Evolutionary conservation across 768 basidiomycete species (phyloP).

Genomic region (Podaxis carcinomalis): DNA sequence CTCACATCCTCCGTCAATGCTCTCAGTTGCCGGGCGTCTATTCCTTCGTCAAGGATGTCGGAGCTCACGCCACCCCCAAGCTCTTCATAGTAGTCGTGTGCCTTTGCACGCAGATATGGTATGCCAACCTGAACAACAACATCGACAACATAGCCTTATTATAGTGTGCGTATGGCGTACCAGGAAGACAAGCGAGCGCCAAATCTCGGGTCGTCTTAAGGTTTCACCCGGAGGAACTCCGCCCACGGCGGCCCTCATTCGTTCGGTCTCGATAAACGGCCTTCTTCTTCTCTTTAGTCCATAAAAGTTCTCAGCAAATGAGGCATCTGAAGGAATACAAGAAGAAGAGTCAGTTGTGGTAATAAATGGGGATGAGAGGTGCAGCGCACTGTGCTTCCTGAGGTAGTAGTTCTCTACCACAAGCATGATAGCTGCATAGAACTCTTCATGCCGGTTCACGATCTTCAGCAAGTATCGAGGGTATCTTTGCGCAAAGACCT

Average conservation of each 20-base stretch:
- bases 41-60: conserved; percentile 59
- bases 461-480: conserved; percentile 89
- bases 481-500: conserved; percentile 95
- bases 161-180: conserved; percentile 40
- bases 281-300: conserved; percentile 77
- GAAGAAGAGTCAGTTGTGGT: conserved; percentile 3
- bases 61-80: conserved; percentile 76
- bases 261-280: conserved; percentile 66
- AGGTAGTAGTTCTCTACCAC: conserved; percentile 91
- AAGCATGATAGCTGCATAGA: conserved; percentile 86
- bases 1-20: conserved; percentile 51
- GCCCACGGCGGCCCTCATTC: conserved; percentile 63
- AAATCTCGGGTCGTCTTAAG: conserved; percentile 62
- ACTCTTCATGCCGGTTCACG: conserved; percentile 94
- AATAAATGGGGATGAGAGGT: not conserved
- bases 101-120: conserved; percentile 86
- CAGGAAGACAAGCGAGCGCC: conserved; percentile 74
- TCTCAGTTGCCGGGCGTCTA: conserved; percentile 38
- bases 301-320: conserved; percentile 96
- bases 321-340: conserved; percentile 57
- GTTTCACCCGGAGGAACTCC: conserved; percentile 62
- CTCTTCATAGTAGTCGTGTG: conserved; percentile 86
- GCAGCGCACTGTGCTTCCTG: conserved; percentile 67
- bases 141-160: not conserved
- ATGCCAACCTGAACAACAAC: conserved; percentile 63